These are phyloP conservation scores for Didymella pinodella DNA, from an alignment of 2,329 filamentous ascomycete species.

Conservation along the genomic window DNA sequence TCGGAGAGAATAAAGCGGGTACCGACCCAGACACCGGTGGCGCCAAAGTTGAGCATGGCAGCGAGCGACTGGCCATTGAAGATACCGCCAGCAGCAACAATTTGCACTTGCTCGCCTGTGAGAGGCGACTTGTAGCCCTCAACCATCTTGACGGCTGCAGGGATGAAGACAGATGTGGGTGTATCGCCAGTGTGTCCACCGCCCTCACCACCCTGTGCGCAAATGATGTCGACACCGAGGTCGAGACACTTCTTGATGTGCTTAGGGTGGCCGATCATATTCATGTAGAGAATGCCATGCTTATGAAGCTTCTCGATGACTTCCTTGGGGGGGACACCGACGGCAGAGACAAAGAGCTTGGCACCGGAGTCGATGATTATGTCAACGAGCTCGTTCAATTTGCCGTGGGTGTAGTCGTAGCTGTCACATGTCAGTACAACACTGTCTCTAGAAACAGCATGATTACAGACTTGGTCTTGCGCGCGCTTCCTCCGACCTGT, in stretches of 20 bases:
- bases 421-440: conserved; percentile 57
- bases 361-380: conserved; percentile 93
- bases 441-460: not conserved
- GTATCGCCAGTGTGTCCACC: conserved; percentile 96
- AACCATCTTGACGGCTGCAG: conserved; percentile 83
- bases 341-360: conserved; percentile 94
- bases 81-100: conserved; percentile 92
- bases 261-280: conserved; percentile 99
- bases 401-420: conserved; percentile 99
- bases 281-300: conserved; percentile 93
- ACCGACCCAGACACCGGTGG: conserved; percentile 92
- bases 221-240: conserved; percentile 90
- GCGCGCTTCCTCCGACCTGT: conserved; percentile 90
- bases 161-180: conserved; percentile 90
- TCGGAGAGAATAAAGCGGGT: conserved; percentile 94
- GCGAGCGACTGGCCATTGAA: conserved; percentile 92
- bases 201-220: conserved; percentile 96
- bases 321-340: conserved; percentile 87
- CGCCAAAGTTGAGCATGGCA: conserved; percentile 90
- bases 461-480: conserved; percentile 82
- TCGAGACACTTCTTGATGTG: conserved; percentile 96
- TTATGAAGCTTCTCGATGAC: conserved; percentile 92
- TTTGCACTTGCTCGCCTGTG: conserved; percentile 86
- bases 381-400: conserved; percentile 87
- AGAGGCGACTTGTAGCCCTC: conserved; percentile 84